Conservation (phyloP, 352 stramenopile genomes). For the Pseudoperonospora humuli region DNA sequence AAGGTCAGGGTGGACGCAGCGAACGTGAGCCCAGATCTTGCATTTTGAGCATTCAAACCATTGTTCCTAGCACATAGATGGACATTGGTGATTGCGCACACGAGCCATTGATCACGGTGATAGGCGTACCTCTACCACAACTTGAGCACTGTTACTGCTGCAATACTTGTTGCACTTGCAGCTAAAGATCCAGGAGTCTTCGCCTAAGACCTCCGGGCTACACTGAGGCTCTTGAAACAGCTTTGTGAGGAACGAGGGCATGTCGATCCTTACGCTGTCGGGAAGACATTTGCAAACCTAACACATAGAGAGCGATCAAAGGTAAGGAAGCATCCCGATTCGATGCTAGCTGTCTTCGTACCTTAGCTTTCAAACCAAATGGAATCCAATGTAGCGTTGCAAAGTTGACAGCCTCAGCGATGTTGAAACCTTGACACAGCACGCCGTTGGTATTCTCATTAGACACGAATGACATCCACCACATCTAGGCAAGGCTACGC, state of each 20-base stretch:
- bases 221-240: conserved; percentile 39
- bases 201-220: conserved; percentile 30
- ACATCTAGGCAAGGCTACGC: background rate
- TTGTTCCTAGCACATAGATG: conserved; percentile 35
- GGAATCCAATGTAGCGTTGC: conserved; percentile 78
- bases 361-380: conserved; percentile 70
- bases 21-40: conserved; percentile 68
- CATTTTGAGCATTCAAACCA: conserved; percentile 81
- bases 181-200: conserved; percentile 68
- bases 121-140: conserved; percentile 42
- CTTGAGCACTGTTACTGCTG: conserved; percentile 44
- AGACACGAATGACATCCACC: background rate
- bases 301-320: background rate
- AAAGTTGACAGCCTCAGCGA: conserved; percentile 89
- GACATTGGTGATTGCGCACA: background rate
- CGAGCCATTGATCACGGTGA: background rate
- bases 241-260: conserved; percentile 73
- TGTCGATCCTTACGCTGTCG: conserved; percentile 79
- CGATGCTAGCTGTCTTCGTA: conserved; percentile 7
- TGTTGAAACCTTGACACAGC: conserved; percentile 73
- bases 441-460: background rate
- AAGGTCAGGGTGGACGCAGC: conserved; percentile 51
- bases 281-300: conserved; percentile 81
- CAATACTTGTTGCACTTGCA: conserved; percentile 58
- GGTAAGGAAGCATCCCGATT: background rate